Evolutionary conservation across 1,139 yeast genomes (phyloP).

Genomic region (Lodderomyces beijingensis): DNA sequence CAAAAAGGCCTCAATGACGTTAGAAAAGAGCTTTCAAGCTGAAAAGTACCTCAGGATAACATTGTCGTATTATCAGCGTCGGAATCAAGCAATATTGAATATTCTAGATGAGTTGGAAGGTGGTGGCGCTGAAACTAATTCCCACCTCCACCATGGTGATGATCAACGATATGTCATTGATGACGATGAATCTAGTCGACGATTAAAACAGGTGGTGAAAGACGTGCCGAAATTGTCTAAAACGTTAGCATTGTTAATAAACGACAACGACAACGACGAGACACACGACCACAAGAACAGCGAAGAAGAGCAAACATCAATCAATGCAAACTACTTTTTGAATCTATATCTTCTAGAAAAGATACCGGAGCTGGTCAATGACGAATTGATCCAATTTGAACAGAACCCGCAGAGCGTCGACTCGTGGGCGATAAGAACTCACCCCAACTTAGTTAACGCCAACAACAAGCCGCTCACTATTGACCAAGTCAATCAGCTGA

Average conservation of each 20-base stretch:
- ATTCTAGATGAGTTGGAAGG: conserved; percentile 22
- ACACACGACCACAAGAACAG: not conserved
- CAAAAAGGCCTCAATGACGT: conserved; percentile 21
- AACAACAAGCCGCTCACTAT: conserved; percentile 33
- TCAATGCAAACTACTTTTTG: conserved; percentile 11
- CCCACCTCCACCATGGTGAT: not conserved
- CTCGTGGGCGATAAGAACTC: conserved; percentile 37
- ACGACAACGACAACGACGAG: conserved; percentile 1
- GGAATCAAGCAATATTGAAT: conserved; percentile 37
- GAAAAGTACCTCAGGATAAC: conserved; percentile 36
- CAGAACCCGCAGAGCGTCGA: conserved; percentile 39
- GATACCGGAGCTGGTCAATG: conserved; percentile 36
- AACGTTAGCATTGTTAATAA: conserved; percentile 15
- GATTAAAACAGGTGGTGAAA: conserved; percentile 22
- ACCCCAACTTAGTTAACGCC: conserved; percentile 30
- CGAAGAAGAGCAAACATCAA: conserved; percentile 2
- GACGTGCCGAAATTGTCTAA: conserved; percentile 21
- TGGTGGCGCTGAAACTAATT: not conserved
- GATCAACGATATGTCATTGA: not conserved
- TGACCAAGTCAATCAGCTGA: conserved; percentile 11
- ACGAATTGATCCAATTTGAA: conserved; percentile 33
- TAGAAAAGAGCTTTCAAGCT: conserved; percentile 18
- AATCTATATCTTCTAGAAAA: conserved; percentile 24
- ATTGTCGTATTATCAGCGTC: conserved; percentile 30
- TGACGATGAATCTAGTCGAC: conserved; percentile 1